Conservation (phyloP, 225 moss, liverwort and hornwort genomes). For the Anthoceros angustus region DNA sequence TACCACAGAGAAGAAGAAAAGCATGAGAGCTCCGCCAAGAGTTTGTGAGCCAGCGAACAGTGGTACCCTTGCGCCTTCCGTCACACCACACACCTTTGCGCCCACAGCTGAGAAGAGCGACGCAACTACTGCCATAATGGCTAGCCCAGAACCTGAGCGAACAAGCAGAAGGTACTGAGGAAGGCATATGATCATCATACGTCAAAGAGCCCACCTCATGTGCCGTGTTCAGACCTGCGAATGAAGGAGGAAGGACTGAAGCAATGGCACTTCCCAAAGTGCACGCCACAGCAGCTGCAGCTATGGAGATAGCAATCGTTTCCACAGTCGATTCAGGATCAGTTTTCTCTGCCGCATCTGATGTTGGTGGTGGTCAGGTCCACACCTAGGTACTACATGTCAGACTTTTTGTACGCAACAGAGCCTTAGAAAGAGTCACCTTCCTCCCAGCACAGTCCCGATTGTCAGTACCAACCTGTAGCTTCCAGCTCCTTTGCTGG, state of each 20-base stretch:
- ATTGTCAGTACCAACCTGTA: constrained; percentile 5
- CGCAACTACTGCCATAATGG: constrained; percentile 78
- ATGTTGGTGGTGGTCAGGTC: constrained; percentile 12
- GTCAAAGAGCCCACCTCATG: no score
- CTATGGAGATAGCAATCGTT: constrained; percentile 57
- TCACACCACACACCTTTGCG: constrained; percentile 24
- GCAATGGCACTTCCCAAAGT: constrained; percentile 55
- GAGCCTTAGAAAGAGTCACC: neutral
- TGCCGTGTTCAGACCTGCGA: constrained; percentile 24
- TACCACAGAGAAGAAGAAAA: constrained; percentile 91
- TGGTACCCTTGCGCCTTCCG: constrained; percentile 27
- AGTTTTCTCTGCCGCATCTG: constrained; percentile 13
- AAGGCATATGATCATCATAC: no score
- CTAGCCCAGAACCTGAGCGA: constrained; percentile 60
- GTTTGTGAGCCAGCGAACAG: constrained; percentile 75
- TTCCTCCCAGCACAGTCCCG: constrained; percentile 14
- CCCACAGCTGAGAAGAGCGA: constrained; percentile 57
- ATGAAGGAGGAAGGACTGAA: constrained; percentile 47
- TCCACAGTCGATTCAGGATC: constrained; percentile 52
- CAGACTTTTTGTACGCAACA: neutral
- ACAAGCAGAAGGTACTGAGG: no score
- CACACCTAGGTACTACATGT: neutral
- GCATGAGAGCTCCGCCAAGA: constrained; percentile 76
- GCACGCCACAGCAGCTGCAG: constrained; percentile 66
- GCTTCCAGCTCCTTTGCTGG: neutral